Conservation (phyloP, 106 monocot genomes). For the Alisma plantagoaquatica region DNA sequence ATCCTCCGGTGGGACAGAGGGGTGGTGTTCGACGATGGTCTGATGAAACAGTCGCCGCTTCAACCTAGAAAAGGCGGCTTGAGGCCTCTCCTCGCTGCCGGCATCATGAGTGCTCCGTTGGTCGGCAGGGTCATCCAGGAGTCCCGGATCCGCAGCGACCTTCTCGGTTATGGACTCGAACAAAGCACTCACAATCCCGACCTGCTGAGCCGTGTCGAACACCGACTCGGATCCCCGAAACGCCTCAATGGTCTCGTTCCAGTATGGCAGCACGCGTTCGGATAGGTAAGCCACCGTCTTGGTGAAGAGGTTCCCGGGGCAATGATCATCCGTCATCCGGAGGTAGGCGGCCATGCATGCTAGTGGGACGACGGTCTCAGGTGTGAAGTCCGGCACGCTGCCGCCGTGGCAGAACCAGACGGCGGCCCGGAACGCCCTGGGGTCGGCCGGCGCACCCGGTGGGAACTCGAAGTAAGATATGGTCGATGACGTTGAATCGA, state of each 20-base stretch:
- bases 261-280: conserved; percentile 23
- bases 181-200: conserved; percentile 19
- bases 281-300: conserved; percentile 15
- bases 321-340: conserved; percentile 28
- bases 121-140: conserved; percentile 11
- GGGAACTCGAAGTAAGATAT: background rate
- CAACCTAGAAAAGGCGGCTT: conserved; percentile 2
- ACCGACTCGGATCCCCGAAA: conserved; percentile 7
- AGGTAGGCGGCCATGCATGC: conserved; percentile 25
- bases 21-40: too few relatives aligned
- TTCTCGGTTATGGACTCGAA: conserved; percentile 23
- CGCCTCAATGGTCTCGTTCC: conserved; percentile 33
- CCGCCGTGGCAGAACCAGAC: conserved; percentile 37
- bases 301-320: conserved; percentile 30
- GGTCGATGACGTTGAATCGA: background rate
- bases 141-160: conserved; percentile 14
- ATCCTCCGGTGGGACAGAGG: conserved; percentile 23
- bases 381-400: conserved; percentile 3
- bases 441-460: conserved; percentile 11
- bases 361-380: conserved; percentile 18
- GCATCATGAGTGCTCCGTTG: background rate
- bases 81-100: too few relatives aligned
- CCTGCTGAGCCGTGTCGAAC: conserved; percentile 4
- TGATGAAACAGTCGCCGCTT: background rate
- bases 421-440: conserved; percentile 11